These are phyloP conservation scores for Boechera retrofracta DNA, from an alignment of 345 rosid species.

Conservation along the genomic window DNA sequence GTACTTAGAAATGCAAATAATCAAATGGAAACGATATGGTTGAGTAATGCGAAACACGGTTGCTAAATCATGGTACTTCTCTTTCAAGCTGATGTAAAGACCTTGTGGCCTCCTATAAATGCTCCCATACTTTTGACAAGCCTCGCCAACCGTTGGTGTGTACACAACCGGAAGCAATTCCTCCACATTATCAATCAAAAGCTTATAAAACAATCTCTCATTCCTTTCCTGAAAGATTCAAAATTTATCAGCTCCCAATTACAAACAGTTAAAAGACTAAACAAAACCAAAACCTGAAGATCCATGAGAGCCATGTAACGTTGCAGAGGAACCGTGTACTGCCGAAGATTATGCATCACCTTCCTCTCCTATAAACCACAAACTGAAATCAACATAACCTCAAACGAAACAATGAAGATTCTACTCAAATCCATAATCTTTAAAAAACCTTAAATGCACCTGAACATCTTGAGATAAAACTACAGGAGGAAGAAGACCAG, in stretches of 20 bases:
- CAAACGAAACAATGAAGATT: neutral
- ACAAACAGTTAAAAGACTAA: neutral
- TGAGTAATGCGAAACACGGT: neutral
- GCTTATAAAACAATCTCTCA: conserved; percentile 92
- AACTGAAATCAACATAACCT: conserved; percentile 10
- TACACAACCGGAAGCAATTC: conserved; percentile 91
- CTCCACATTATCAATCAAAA: conserved; percentile 88
- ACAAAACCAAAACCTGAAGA: conserved; percentile 68
- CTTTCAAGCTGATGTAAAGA: conserved; percentile 92
- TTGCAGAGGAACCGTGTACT: conserved; percentile 83
- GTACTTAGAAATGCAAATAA: neutral
- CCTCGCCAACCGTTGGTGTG: conserved; percentile 97
- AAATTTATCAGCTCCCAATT: conserved; percentile 12
- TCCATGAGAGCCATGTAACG: conserved; percentile 94
- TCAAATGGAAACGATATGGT: neutral
- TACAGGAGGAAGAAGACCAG: conserved; percentile 91
- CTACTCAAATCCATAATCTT: neutral
- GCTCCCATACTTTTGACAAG: conserved; percentile 97
- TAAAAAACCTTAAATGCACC: conserved; percentile 38
- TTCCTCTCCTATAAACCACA: conserved; percentile 53
- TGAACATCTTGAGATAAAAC: conserved; percentile 78
- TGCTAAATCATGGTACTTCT: conserved; percentile 57
- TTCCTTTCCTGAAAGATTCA: conserved; percentile 75
- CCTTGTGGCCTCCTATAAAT: conserved; percentile 94
- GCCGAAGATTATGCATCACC: conserved; percentile 79